A percentile compares a stretch with the other conserved stretches of the same genome.
Evolutionary conservation across 768 basidiomycete species (phyloP).

Genomic region (Dictyophora rubrovolvata): DNA sequence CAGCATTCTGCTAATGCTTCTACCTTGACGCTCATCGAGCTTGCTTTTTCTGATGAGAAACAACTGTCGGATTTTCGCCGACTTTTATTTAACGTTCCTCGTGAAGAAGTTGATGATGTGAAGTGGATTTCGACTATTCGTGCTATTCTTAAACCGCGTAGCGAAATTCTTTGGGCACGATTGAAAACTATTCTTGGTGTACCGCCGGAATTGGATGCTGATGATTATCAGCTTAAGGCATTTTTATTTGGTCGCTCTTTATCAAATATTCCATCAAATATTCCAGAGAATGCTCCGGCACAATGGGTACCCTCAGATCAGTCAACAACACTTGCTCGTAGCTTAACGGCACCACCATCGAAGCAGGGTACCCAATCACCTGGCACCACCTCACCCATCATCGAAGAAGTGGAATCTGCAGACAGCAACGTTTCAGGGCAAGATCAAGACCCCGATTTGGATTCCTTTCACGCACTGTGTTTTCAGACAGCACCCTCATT

Average conservation of each 20-base stretch:
- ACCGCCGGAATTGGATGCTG: slow-evolving; percentile 61
- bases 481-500: too few relatives aligned
- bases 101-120: slow-evolving; percentile 53
- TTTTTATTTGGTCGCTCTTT: not conserved
- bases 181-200: slow-evolving; percentile 81
- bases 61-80: slow-evolving; percentile 4
- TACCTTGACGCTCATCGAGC: slow-evolving; percentile 60
- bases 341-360: not conserved
- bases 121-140: slow-evolving; percentile 65
- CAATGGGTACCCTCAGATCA: not conserved
- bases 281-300: not conserved
- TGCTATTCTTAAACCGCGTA: slow-evolving; percentile 61
- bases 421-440: too few relatives aligned
- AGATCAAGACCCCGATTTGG: too few relatives aligned
- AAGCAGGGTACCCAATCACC: not conserved
- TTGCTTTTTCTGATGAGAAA: slow-evolving; percentile 42
- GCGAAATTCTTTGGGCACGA: slow-evolving; percentile 86
- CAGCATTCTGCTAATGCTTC: slow-evolving; percentile 53
- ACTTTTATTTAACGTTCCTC: slow-evolving; percentile 12
- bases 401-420: not conserved
- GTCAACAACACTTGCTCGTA: not conserved
- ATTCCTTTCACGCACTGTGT: too few relatives aligned
- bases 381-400: not conserved
- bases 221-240: slow-evolving; percentile 28
- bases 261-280: not conserved